Evolutionary conservation across 257 asterid genomes (phyloP).

Genomic region (Solanum peruvianum): DNA sequence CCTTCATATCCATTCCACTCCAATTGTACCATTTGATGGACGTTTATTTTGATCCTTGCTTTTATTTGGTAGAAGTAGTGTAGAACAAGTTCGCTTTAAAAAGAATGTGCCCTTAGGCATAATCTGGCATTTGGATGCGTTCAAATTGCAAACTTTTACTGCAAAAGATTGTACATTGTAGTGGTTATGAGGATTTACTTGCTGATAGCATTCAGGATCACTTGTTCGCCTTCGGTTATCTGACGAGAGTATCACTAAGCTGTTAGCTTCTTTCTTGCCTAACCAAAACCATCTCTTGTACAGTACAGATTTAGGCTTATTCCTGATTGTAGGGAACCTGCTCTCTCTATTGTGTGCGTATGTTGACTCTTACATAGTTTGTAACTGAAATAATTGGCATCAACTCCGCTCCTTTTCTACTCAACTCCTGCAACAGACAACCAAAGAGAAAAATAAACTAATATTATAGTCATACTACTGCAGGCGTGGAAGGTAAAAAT

Average conservation of each 20-base stretch:
- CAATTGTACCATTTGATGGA: background rate
- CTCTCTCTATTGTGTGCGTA: background rate
- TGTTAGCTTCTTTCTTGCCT: background rate
- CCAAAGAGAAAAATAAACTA: background rate
- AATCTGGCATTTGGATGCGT: background rate
- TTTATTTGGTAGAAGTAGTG: background rate
- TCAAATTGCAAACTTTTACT: background rate
- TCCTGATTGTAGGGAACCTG: background rate
- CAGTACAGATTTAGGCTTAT: background rate
- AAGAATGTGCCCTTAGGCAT: background rate
- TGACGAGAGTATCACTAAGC: background rate
- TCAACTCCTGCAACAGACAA: background rate
- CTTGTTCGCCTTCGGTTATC: background rate
- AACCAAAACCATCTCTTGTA: background rate
- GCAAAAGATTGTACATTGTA: background rate
- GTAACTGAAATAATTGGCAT: background rate
- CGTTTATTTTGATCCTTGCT: background rate
- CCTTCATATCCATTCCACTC: background rate
- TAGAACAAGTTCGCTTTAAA: background rate
- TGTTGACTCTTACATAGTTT: background rate
- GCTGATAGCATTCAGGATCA: background rate
- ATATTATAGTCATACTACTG: background rate
- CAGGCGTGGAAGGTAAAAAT: slow-evolving; percentile 80
- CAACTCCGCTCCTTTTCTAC: background rate
- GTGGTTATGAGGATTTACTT: background rate